phyloP scores from a whole-genome alignment of 768 basidiomycete species.

The Lactarius indigo region DNA sequence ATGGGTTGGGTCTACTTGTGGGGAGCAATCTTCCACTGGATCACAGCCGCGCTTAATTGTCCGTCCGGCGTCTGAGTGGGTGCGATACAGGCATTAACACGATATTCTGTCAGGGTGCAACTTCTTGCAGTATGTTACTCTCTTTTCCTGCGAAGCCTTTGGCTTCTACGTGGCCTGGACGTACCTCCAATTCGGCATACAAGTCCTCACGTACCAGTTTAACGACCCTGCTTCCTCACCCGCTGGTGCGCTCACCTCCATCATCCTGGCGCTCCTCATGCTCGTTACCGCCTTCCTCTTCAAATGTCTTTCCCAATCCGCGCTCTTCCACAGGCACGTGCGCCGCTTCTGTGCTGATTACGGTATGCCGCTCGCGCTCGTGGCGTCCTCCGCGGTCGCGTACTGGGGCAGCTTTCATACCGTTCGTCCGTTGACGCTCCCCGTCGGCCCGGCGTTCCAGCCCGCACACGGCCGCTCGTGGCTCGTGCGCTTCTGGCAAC shows the following conservation, averaged over 20 bases:
- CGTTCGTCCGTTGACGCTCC: conserved; percentile 61
- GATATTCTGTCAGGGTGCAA: conserved; percentile 56
- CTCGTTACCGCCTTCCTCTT: conserved; percentile 73
- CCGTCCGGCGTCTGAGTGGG: background rate
- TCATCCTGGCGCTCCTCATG: conserved; percentile 77
- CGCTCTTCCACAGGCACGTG: conserved; percentile 69
- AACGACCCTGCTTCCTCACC: conserved; percentile 32
- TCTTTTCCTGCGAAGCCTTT: conserved; percentile 90
- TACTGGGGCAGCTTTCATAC: conserved; percentile 80
- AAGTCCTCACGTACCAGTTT: conserved; percentile 77
- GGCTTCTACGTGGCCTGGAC: conserved; percentile 93
- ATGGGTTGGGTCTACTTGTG: conserved; percentile 92
- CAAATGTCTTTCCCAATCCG: conserved; percentile 55
- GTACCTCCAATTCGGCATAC: conserved; percentile 85
- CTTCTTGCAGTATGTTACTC: conserved; percentile 81
- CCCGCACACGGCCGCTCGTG: conserved; percentile 71
- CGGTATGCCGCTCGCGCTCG: conserved; percentile 84
- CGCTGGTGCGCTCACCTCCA: conserved; percentile 55
- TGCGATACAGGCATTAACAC: conserved; percentile 23
- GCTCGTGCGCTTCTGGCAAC: conserved; percentile 87
- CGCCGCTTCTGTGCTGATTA: conserved; percentile 81
- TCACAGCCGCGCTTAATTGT: conserved; percentile 79
- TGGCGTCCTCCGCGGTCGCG: conserved; percentile 71
- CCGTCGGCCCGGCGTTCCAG: conserved; percentile 63
- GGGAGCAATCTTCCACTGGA: conserved; percentile 84